These are phyloP conservation scores for Sugiyamaella novakii DNA, from an alignment of 1,139 yeast species.

Conservation along the genomic window DNA sequence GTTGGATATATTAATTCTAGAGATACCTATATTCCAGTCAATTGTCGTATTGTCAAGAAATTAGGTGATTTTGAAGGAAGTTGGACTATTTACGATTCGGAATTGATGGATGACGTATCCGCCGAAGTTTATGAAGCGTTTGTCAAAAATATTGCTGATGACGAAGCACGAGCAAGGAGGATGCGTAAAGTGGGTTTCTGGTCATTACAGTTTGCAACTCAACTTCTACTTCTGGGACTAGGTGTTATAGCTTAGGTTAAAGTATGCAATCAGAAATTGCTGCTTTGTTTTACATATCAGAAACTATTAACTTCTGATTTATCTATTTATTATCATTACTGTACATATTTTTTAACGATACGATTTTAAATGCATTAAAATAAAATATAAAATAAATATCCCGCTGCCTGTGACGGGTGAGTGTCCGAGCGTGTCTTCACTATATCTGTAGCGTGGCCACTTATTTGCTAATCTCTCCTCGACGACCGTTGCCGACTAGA, in stretches of 20 bases:
- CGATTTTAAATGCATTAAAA: slow-evolving; percentile 14
- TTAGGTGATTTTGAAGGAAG: slow-evolving; percentile 87
- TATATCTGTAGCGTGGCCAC: no score
- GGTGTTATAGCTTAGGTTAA: slow-evolving; percentile 54
- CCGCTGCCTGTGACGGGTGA: no score
- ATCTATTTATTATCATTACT: slow-evolving; percentile 11
- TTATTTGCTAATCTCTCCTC: no score
- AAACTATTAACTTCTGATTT: no score
- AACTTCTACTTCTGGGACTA: slow-evolving; percentile 75
- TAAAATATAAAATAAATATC: no score
- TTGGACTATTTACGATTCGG: slow-evolving; percentile 93
- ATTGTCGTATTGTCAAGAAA: slow-evolving; percentile 80
- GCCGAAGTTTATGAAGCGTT: slow-evolving; percentile 90
- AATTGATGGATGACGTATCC: slow-evolving; percentile 87
- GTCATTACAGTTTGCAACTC: slow-evolving; percentile 84
- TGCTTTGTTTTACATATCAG: neutral
- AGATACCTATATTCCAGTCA: slow-evolving; percentile 84
- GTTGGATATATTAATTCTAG: slow-evolving; percentile 92
- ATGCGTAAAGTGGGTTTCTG: slow-evolving; percentile 88
- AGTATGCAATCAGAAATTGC: neutral
- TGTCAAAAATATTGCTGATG: slow-evolving; percentile 85
- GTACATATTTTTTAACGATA: no score
- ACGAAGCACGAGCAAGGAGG: slow-evolving; percentile 69
- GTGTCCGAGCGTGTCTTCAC: no score
- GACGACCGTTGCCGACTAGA: no score